Evolutionary conservation across 2,329 filamentous ascomycete genomes (phyloP).

Genomic region (Cytospora chrysosperma): DNA sequence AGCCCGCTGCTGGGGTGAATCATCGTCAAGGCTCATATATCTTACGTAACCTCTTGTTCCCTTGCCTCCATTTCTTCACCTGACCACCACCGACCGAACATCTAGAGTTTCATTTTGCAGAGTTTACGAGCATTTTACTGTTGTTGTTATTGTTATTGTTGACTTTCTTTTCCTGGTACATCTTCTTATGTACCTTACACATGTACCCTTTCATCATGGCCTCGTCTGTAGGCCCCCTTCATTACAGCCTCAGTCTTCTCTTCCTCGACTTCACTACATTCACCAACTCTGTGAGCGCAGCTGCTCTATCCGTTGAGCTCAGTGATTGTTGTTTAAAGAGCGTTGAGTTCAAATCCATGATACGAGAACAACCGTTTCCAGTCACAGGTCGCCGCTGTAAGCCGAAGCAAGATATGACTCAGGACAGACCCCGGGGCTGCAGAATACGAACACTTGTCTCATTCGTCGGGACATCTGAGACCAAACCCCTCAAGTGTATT

Average conservation of each 20-base stretch:
- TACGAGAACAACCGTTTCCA: too few relatives aligned
- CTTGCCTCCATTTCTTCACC: not conserved
- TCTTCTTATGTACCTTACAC: not conserved
- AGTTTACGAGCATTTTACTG: not conserved
- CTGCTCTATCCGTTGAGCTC: too few relatives aligned
- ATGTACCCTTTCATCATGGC: constrained; percentile 19
- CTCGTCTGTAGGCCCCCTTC: not conserved
- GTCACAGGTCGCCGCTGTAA: too few relatives aligned
- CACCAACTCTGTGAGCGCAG: constrained; percentile 32
- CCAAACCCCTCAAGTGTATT: not conserved
- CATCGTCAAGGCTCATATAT: not conserved
- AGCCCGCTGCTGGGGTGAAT: not conserved
- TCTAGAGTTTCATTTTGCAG: not conserved
- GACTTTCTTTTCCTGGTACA: not conserved
- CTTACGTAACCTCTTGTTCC: constrained; percentile 3
- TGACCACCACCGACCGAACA: not conserved
- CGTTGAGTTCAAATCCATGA: too few relatives aligned
- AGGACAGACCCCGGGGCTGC: not conserved
- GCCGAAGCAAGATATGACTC: not conserved
- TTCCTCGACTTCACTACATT: constrained; percentile 22
- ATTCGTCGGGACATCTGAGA: not conserved
- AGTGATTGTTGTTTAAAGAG: too few relatives aligned
- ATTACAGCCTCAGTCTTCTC: not conserved
- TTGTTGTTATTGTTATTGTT: not conserved
- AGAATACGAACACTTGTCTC: not conserved